Evolutionary conservation across 225 moss, liverwort and hornwort genomes (phyloP), one percentile per base, ranked within the genome.

Genomic region (Thuidium tamariscinum): DNA sequence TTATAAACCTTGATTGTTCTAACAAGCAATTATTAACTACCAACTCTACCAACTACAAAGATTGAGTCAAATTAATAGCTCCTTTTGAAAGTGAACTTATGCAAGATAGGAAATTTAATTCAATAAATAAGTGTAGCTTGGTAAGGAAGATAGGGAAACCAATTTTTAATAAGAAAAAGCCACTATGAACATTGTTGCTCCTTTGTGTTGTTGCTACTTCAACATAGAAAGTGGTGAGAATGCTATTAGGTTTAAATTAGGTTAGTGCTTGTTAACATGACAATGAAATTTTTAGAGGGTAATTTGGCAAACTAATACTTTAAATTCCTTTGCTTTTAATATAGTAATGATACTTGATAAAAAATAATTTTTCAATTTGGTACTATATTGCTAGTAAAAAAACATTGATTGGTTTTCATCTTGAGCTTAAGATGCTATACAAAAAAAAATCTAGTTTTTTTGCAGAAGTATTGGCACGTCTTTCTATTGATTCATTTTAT

Each of bases 71-170:
- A 36, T 3, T 66, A 0, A 11, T 36, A 21, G 11, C 2, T 18
- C 18, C 0, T 20, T 65, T 0, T 21, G 1, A 67, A 37, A 67
- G 22, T 21, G 11, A 67, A 37, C 0, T 23, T 4, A 23, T 39
- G 1, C 2, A 67, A 23, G 12, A 68, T 39, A 23, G 4, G 0
- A 2, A 13, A 68, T 68, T 3, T 0, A 0, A 68, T 68, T 4
- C 7, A 39, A 23, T 7, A 11, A 68, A 23, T 4, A 13, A 68
- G 13, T 1, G 0, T 23, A 13, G 7, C 3, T 68, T 39, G 8
- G 68, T 1, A 2, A n/a, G n/a, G n/a, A n/a, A n/a, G n/a, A n/a
- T n/a, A n/a, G 6, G 4, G 0, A 13, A 0, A 0, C 7, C 7
- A 23, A 68, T 13, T 68, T 39, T 13, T 4, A 13, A 39, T 0